Evolutionary conservation across 2,329 filamentous ascomycete species (phyloP).

Genomic region (Fusarium sp.): DNA sequence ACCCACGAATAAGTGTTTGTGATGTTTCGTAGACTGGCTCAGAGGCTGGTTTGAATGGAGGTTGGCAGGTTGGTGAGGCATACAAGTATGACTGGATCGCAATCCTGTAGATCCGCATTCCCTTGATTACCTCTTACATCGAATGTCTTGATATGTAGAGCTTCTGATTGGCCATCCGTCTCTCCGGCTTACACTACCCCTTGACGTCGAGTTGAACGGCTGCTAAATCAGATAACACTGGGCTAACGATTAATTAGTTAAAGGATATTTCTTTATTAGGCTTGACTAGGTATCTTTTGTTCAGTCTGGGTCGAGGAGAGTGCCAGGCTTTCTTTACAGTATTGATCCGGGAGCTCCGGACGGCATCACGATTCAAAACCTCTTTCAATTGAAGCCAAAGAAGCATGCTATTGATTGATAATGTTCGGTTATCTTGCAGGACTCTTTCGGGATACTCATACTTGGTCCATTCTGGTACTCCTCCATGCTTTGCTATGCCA

Average conservation of each 20-base stretch:
- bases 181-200: background rate
- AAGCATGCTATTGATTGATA: background rate
- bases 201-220: background rate
- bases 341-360: background rate
- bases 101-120: slow-evolving; percentile 4
- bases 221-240: background rate
- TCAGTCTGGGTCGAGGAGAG: background rate
- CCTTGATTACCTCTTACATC: slow-evolving; percentile 24
- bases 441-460: background rate
- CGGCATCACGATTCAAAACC: background rate
- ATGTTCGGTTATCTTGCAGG: background rate
- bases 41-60: background rate
- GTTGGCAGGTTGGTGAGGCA: background rate
- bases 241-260: background rate
- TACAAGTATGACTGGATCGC: background rate
- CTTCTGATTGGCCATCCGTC: slow-evolving; percentile 14
- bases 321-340: background rate
- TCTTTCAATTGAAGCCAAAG: background rate
- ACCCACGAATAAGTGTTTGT: background rate
- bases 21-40: background rate
- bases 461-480: background rate
- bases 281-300: background rate
- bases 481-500: slow-evolving; percentile 2
- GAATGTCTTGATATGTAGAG: background rate
- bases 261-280: background rate